Conservation (phyloP, 2,329 filamentous ascomycete genomes). For the Colletotrichum cordylinicola region DNA sequence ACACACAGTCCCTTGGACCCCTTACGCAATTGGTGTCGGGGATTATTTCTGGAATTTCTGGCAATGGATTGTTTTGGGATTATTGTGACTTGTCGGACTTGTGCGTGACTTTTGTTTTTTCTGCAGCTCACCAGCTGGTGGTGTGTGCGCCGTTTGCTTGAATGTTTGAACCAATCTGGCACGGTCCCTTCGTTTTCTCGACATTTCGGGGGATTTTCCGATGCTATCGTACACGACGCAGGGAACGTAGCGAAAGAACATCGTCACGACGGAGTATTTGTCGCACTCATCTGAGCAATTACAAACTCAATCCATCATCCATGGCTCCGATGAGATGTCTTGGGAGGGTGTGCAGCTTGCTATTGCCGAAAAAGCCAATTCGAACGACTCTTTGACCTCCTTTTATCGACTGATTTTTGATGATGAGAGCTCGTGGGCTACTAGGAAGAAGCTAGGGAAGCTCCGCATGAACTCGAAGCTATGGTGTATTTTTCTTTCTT, state of each 20-base stretch:
- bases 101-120: neutral
- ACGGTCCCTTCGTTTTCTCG: neutral
- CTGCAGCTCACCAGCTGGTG: neutral
- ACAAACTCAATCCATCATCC: neutral
- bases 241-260: neutral
- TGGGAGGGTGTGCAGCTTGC: neutral
- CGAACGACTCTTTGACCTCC: neutral
- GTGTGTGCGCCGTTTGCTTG: neutral
- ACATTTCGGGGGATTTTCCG: neutral
- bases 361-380: neutral
- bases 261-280: neutral
- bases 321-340: neutral
- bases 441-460: neutral
- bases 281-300: neutral
- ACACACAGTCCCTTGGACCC: neutral
- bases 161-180: neutral
- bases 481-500: neutral
- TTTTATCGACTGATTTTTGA: neutral
- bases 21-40: neutral
- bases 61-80: neutral
- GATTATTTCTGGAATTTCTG: neutral
- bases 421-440: neutral
- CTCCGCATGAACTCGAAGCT: conserved; percentile 4
- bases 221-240: neutral
- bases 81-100: neutral